These are phyloP conservation scores for Pseudocercospora crystallina DNA, from an alignment of 2,329 filamentous ascomycete species.

Conservation along the genomic window DNA sequence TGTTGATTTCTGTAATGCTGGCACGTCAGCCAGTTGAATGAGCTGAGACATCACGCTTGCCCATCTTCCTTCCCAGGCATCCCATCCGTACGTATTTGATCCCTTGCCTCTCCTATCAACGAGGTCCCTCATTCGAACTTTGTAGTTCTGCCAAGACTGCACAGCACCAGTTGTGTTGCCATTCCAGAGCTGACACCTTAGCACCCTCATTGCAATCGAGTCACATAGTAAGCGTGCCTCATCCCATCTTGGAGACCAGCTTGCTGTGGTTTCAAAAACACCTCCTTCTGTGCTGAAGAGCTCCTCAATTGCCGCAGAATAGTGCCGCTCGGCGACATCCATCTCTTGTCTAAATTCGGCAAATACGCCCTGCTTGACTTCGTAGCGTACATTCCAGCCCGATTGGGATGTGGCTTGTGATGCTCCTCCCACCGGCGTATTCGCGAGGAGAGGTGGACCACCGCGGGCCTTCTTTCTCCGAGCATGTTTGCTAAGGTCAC, in stretches of 20 bases:
- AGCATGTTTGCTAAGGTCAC: conserved; percentile 88
- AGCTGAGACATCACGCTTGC: conserved; percentile 61
- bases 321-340: conserved; percentile 81
- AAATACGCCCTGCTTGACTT: conserved; percentile 88
- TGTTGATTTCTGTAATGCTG: conserved; percentile 38
- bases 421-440: conserved; percentile 78
- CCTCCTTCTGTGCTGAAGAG: conserved; percentile 70
- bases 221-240: conserved; percentile 89
- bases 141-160: conserved; percentile 76
- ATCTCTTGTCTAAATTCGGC: conserved; percentile 92
- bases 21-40: conserved; percentile 54
- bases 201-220: conserved; percentile 72
- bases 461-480: conserved; percentile 84
- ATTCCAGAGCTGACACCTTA: conserved; percentile 80
- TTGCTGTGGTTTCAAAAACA: conserved; percentile 82
- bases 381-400: conserved; percentile 91
- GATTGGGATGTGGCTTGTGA: conserved; percentile 81
- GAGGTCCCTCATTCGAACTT: conserved; percentile 70
- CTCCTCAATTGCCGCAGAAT: conserved; percentile 81
- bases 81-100: conserved; percentile 86
- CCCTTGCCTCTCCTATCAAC: conserved; percentile 82
- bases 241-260: conserved; percentile 87
- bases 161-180: conserved; percentile 77
- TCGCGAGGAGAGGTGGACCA: conserved; percentile 73
- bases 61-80: conserved; percentile 85